Evolutionary conservation across 2,329 filamentous ascomycete genomes (phyloP), one percentile per base, ranked within the genome.

Genomic region (Teratosphaeria gauchensis): DNA sequence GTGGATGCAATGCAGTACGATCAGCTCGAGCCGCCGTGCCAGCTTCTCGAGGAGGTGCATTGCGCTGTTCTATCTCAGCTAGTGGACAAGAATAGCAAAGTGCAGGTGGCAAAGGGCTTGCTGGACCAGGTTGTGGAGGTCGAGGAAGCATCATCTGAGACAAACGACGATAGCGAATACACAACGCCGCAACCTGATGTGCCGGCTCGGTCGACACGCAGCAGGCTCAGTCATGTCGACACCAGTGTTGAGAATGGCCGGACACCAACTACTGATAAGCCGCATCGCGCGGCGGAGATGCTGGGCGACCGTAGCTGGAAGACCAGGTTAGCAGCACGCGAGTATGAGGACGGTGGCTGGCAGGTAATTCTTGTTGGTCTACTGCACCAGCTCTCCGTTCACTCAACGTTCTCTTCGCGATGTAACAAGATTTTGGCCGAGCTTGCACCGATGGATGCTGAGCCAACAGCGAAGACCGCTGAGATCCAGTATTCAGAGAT

Each of bases 261-360:
- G 4, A 76, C 71, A 12, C 74, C 75, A 1, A 72, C 54, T 28
- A 51, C 54, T 21, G 60, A 63, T 68, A 66, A 69, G 69, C 56
- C 51, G 66, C 86, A 91, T 69, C 85, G 83, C 11, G 92, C 90
- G 7, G 82, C 86, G 24, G 90, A 96, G 61, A 83, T 94, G 66
- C 80, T 95, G 53, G 79, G 77, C 8, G 80, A 84, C 6, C 91
- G 87, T 63, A 83, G 90, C 65, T 99, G 94, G 94, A 84, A 95
- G 60, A 88, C 95, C 56, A 83, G 89, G 62, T 78, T 96, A 24
- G 85, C 86, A 63, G 88, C 88, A 67, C 87, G 92, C 53, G 87
- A 96, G 64, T 96, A 97, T 71, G 80, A 84, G 63, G 83, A 92
- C 52, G 94, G 92, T 58, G 91, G 91, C 21, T 99, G 94, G 94